Conservation (phyloP, 306 rosid genomes). For the Sindora glabra region DNA sequence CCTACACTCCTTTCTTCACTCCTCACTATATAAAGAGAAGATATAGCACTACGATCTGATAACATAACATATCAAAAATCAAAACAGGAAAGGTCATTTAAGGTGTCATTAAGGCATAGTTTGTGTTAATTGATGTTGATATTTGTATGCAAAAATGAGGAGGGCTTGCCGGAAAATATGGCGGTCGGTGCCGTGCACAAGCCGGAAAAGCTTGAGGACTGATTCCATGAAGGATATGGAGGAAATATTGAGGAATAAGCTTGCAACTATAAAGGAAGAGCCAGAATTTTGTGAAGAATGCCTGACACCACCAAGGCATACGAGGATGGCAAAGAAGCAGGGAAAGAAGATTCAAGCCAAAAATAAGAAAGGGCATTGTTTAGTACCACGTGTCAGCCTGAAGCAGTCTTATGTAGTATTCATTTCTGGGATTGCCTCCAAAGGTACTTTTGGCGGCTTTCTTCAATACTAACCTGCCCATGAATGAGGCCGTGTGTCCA, state of each 20-base stretch:
- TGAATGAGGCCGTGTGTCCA: background rate
- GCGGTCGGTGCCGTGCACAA: slow-evolving; percentile 55
- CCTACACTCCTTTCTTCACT: background rate
- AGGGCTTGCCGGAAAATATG: slow-evolving; percentile 49
- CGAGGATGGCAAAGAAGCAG: slow-evolving; percentile 31
- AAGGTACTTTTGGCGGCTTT: slow-evolving; percentile 41
- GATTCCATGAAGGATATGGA: slow-evolving; percentile 57
- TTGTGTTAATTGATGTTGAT: background rate
- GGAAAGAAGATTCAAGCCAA: slow-evolving; percentile 42
- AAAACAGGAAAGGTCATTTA: slow-evolving; percentile 8
- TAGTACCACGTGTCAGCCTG: slow-evolving; percentile 41
- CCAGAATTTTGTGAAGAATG: slow-evolving; percentile 51
- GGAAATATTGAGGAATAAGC: slow-evolving; percentile 62
- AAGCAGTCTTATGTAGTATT: slow-evolving; percentile 47
- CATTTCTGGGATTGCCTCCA: slow-evolving; percentile 44
- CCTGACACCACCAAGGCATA: slow-evolving; percentile 27
- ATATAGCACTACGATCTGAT: background rate
- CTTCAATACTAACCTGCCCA: slow-evolving; percentile 32
- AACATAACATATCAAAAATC: slow-evolving; percentile 1
- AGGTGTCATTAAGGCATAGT: slow-evolving; percentile 5
- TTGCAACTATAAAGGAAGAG: slow-evolving; percentile 63
- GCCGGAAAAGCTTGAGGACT: slow-evolving; percentile 31
- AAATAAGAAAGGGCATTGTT: slow-evolving; percentile 21
- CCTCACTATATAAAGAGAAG: slow-evolving; percentile 15
- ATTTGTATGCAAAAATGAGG: slow-evolving; percentile 31